Base-by-base conservation (phyloP, 2,329 filamentous ascomycete genomes). In the Phyllosticta citribraziliensis region DNA sequence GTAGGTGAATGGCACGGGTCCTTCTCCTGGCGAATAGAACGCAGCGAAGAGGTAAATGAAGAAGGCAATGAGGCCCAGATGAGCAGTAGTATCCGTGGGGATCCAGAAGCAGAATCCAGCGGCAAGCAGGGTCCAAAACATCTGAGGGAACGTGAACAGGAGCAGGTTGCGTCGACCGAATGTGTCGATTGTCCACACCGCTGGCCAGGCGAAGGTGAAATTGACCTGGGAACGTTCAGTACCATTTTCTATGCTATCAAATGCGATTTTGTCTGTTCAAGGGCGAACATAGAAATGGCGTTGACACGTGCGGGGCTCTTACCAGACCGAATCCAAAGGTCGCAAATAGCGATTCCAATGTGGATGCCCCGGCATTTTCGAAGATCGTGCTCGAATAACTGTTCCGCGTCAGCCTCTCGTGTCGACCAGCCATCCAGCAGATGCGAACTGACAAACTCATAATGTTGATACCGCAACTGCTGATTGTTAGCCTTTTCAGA, bases 1-100 rank as follows among this genome's bases (percentile, higher is more conserved):
- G 73, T 88, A 88, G 0, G 84, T 82, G 68, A 86, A 88, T 0
- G 86, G 85, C 11, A 88, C 85, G 5, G 83, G 76, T 2, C 77
- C 77, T 68, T 78, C 74, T 17, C 77, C 76, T 3, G 75, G 75
- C 2, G 65, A 67, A 61, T 71, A 71, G 52, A 70, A 72, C n/a
- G 76, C 78, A 2, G 77, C 78, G 61, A 83, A 84, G 3, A 84
- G 71, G 68, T 81, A 84, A 22, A 84, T 73, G 67, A 85, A 85
- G 50, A 84, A 70, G 1, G 78, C 78, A 19, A 82, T 79, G 12
- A 83, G 65, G 0, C 78, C 78, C 0, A 80, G 68, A 52, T 79
- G 76, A 2, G 79, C 76, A 1, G 65, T 63, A 19, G 68, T 73
- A 0, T 69, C 67, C 1, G 68, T 65, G 0, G 76, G 72, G 17